Evolutionary conservation across 805 yeast species (phyloP).

Genomic region (Spathaspora gorwiae): DNA sequence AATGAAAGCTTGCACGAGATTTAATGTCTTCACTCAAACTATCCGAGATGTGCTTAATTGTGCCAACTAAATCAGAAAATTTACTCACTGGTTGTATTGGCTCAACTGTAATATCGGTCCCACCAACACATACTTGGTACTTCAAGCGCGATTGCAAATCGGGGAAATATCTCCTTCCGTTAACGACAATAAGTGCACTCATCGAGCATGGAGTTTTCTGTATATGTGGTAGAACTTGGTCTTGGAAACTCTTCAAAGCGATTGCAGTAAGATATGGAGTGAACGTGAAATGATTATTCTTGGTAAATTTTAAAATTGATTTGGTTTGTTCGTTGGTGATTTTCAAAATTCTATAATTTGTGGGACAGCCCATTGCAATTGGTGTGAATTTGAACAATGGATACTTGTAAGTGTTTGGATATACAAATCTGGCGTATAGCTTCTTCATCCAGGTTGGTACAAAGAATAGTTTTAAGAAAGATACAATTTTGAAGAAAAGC

Average conservation of each 20-base stretch:
- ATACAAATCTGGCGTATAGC: neutral
- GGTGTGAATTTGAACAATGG: conserved; percentile 8
- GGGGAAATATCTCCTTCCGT: conserved; percentile 15
- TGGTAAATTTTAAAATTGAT: conserved; percentile 9
- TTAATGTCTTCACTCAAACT: conserved; percentile 4
- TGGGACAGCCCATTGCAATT: conserved; percentile 3
- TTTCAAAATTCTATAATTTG: conserved; percentile 10
- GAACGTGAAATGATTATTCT: conserved; percentile 12
- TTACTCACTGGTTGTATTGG: neutral
- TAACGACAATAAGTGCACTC: conserved; percentile 7
- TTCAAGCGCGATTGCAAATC: conserved; percentile 3
- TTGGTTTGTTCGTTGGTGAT: conserved; percentile 9
- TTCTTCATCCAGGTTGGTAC: neutral
- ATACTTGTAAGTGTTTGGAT: conserved; percentile 6
- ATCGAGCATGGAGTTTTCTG: neutral
- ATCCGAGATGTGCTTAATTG: neutral
- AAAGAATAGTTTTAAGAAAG: neutral
- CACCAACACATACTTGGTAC: conserved; percentile 9
- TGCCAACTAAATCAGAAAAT: neutral
- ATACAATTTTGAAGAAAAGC: neutral
- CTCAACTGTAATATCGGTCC: conserved; percentile 10
- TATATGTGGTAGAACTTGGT: conserved; percentile 8
- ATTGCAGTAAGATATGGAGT: conserved; percentile 16
- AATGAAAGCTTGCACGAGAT: conserved; percentile 8
- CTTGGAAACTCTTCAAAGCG: conserved; percentile 12